Evolutionary conservation across 495 filamentous ascomycete genomes (phyloP).

Genomic region (Neurospora sp.): DNA sequence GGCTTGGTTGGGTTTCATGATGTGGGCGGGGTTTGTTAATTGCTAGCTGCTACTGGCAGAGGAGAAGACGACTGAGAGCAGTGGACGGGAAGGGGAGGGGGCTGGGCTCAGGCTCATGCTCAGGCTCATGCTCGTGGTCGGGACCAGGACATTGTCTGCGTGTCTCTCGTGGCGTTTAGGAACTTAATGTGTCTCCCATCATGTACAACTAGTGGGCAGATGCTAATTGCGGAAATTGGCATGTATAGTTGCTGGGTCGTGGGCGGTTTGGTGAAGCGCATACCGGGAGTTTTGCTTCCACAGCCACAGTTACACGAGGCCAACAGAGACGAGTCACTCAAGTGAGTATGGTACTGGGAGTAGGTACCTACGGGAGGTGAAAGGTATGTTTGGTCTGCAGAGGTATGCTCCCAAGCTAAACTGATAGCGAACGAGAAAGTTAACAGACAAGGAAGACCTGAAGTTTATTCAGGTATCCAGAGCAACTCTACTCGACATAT

Average conservation of each 20-base stretch:
- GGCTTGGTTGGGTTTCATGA: slow-evolving; percentile 12
- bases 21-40: neutral
- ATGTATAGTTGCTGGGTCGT: neutral
- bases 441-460: neutral
- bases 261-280: neutral
- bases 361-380: neutral
- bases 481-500: neutral
- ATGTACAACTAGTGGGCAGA: neutral
- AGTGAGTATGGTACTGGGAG: neutral
- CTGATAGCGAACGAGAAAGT: neutral
- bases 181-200: neutral
- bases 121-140: neutral
- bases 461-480: neutral
- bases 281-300: neutral
- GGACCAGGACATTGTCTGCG: neutral
- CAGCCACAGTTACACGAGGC: neutral
- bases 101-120: neutral
- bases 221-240: neutral
- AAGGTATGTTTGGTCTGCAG: neutral
- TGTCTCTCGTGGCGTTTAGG: neutral
- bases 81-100: neutral
- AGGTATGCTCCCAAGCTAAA: neutral
- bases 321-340: neutral
- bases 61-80: neutral
- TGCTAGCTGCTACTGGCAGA: neutral